Evolutionary conservation across 2,329 filamentous ascomycete genomes (phyloP).

Genomic region (Biscogniauxia mediterranea): DNA sequence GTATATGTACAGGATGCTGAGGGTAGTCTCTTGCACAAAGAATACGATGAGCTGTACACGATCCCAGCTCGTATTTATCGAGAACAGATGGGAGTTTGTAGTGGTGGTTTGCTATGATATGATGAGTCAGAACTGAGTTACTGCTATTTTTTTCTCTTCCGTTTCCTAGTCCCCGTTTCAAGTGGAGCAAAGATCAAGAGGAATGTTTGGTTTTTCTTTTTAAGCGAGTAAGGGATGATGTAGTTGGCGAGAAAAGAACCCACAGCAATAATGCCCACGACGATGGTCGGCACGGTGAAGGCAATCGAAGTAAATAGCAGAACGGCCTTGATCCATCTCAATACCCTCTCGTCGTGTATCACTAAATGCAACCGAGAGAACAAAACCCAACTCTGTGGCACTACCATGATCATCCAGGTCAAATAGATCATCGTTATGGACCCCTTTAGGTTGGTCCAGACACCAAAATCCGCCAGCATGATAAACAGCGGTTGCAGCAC

Average conservation of each 20-base stretch:
- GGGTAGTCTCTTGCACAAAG: constrained; percentile 32
- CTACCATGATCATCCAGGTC: constrained; percentile 33
- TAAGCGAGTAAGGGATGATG: neutral
- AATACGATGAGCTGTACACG: constrained; percentile 33
- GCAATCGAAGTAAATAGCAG: constrained; percentile 29
- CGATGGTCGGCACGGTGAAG: constrained; percentile 29
- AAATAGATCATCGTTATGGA: constrained; percentile 32
- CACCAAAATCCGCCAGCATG: constrained; percentile 31
- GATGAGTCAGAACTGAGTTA: constrained; percentile 3
- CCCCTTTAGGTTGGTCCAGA: constrained; percentile 25
- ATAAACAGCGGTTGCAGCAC: constrained; percentile 32
- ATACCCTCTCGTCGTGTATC: constrained; percentile 20
- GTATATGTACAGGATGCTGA: constrained; percentile 32
- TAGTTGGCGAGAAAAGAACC: constrained; percentile 4
- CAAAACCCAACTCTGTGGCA: constrained; percentile 32
- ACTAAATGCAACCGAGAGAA: constrained; percentile 34
- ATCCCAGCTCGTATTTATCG: constrained; percentile 30
- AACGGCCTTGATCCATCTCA: constrained; percentile 23
- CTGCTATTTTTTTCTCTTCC: neutral
- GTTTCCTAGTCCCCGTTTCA: neutral
- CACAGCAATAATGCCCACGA: constrained; percentile 30
- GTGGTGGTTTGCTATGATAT: constrained; percentile 24
- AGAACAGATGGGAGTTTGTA: constrained; percentile 22
- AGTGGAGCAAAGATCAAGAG: too few relatives aligned
- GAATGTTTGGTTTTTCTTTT: neutral